phyloP scores from a whole-genome alignment of 257 asterid genomes.

The Solanum chiquidenum region DNA sequence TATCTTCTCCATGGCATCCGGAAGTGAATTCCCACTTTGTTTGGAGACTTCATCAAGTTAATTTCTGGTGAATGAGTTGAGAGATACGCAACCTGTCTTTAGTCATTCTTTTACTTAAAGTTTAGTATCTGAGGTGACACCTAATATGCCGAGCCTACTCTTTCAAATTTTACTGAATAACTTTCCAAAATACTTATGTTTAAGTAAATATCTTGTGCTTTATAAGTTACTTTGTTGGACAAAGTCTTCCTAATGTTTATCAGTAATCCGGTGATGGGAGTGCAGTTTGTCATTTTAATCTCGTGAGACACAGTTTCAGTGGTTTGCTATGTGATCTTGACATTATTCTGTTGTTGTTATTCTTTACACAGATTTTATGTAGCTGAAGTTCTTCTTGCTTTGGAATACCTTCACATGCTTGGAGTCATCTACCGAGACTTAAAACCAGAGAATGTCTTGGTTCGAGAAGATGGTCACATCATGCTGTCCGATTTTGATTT shows the following conservation, averaged over 20 bases:
- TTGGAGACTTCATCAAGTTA: not conserved
- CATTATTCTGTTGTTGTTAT: not conserved
- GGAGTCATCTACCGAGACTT: conserved; percentile 88
- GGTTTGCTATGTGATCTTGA: not conserved
- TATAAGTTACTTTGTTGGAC: not conserved
- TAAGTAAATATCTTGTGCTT: not conserved
- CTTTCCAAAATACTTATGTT: not conserved
- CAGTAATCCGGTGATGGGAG: not conserved
- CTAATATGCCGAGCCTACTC: not conserved
- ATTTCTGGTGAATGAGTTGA: not conserved
- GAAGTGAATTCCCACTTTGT: not conserved
- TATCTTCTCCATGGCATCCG: not conserved
- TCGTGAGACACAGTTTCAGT: not conserved
- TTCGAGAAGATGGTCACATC: conserved; percentile 86
- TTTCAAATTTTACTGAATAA: not conserved
- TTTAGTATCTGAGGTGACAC: not conserved
- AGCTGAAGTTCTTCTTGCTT: conserved; percentile 76
- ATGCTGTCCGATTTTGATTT: conserved; percentile 81
- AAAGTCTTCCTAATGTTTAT: not conserved
- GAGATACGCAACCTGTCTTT: not conserved
- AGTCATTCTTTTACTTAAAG: not conserved
- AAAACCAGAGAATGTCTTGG: conserved; percentile 74
- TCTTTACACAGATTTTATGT: conserved; percentile 55
- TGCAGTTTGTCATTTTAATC: not conserved
- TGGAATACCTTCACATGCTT: conserved; percentile 94